Conservation (phyloP, 164 flowering plant species). For the Macadamia tetraphylla region DNA sequence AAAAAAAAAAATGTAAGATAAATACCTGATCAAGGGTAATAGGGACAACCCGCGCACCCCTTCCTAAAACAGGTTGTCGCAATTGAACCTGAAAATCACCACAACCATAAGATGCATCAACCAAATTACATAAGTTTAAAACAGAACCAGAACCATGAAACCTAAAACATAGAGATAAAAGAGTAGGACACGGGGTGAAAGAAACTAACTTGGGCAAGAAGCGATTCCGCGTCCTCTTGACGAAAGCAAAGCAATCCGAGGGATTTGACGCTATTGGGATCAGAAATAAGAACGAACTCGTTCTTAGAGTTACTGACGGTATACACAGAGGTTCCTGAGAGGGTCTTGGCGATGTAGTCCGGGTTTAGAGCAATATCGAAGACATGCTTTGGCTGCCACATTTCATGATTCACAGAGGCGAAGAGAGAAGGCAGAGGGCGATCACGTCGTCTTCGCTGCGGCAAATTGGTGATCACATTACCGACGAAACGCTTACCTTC, state of each 20-base stretch:
- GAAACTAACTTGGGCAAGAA: conserved; percentile 72
- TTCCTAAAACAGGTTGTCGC: conserved; percentile 52
- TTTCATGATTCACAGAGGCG: conserved; percentile 43
- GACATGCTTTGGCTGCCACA: conserved; percentile 27
- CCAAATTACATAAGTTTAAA: background rate
- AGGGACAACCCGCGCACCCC: conserved; percentile 78
- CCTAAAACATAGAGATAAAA: too few species aligned
- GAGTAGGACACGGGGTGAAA: background rate
- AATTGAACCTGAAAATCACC: conserved; percentile 44
- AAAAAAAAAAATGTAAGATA: background rate
- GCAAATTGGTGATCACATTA: conserved; percentile 11
- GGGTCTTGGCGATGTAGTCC: conserved; percentile 63
- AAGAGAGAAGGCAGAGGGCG: conserved; percentile 27
- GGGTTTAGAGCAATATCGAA: conserved; percentile 42
- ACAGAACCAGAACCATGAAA: background rate
- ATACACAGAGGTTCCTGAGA: conserved; percentile 76
- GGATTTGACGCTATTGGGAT: conserved; percentile 65
- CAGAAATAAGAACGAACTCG: conserved; percentile 89
- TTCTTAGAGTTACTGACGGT: conserved; percentile 85
- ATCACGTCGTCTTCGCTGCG: conserved; percentile 3
- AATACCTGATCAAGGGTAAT: conserved; percentile 86
- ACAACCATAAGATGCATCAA: background rate
- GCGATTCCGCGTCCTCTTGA: conserved; percentile 79
- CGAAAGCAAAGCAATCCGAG: conserved; percentile 89
- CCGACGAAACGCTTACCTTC: conserved; percentile 44